Conservation (phyloP, 139 green algal genomes). For the Tetradesmus obliquus region DNA sequence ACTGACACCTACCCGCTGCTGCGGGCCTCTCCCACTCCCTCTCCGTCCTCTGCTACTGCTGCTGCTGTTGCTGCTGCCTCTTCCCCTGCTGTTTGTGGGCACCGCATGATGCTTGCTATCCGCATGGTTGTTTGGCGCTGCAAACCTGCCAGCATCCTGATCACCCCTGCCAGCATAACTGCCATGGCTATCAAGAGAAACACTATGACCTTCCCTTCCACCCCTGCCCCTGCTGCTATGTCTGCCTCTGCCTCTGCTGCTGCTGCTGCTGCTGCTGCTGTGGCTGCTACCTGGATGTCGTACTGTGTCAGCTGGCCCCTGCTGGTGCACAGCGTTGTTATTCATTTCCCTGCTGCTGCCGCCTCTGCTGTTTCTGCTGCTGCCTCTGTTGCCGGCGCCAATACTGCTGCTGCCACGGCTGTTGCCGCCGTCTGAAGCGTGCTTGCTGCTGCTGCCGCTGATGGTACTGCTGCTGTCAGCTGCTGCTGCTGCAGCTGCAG, state of each 20-base stretch:
- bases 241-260: neutral
- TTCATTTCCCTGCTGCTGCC: neutral
- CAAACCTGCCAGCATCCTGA: neutral
- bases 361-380: neutral
- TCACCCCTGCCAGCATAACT: neutral
- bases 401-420: neutral
- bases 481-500: neutral
- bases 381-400: neutral
- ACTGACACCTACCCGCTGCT: neutral
- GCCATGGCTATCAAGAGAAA: neutral
- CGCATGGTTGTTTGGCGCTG: neutral
- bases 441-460: neutral
- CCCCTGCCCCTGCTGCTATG: neutral
- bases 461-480: neutral
- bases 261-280: neutral
- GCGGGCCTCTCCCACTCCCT: neutral
- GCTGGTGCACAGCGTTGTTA: neutral
- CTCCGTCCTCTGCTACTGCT: neutral
- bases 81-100: neutral
- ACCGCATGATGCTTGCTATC: neutral
- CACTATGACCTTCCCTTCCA: neutral
- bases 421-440: neutral
- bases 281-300: neutral
- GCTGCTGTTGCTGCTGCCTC: neutral
- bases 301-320: neutral